Conservation (phyloP, 768 basidiomycete genomes). For the Kockovaella imperatae region DNA sequence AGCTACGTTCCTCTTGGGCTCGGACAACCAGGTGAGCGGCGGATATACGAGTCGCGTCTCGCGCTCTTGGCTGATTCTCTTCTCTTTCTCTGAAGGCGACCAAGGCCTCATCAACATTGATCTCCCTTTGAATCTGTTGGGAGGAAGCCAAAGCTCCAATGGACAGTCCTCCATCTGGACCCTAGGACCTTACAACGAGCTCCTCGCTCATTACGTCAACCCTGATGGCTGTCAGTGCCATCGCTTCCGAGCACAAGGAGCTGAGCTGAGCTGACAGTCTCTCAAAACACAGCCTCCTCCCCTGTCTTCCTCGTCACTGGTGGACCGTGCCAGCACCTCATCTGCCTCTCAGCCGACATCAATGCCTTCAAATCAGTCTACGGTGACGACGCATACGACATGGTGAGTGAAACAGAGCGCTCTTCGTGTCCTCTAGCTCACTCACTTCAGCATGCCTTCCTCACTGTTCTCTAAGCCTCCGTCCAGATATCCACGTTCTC, state of each 20-base stretch:
- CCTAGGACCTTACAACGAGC: neutral
- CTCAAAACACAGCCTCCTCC: constrained; percentile 7
- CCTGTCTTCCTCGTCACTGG: constrained; percentile 30
- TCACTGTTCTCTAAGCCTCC: neutral
- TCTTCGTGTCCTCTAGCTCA: neutral
- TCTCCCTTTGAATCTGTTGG: constrained; percentile 1
- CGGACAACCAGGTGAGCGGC: neutral
- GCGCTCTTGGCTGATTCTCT: neutral
- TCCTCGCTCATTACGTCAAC: constrained; percentile 2
- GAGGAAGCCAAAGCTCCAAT: neutral
- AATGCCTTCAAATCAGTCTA: constrained; percentile 12
- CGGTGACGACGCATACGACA: constrained; percentile 17
- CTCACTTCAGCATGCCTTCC: neutral
- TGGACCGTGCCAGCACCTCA: constrained; percentile 21
- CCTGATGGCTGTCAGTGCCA: constrained; percentile 8
- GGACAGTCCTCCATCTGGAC: constrained; percentile 8
- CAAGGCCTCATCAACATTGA: constrained; percentile 7
- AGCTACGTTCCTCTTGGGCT: neutral
- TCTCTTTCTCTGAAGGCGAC: neutral
- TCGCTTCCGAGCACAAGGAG: neutral
- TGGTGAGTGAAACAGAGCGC: constrained; percentile 11
- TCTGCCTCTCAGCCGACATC: constrained; percentile 26
- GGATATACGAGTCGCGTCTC: neutral
- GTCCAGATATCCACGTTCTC: too few species aligned
- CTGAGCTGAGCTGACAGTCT: neutral